A percentile compares a stretch with the other conserved stretches of the same genome.
Evolutionary conservation across 805 yeast species (phyloP).

Genomic region (Starmerella roubikii): DNA sequence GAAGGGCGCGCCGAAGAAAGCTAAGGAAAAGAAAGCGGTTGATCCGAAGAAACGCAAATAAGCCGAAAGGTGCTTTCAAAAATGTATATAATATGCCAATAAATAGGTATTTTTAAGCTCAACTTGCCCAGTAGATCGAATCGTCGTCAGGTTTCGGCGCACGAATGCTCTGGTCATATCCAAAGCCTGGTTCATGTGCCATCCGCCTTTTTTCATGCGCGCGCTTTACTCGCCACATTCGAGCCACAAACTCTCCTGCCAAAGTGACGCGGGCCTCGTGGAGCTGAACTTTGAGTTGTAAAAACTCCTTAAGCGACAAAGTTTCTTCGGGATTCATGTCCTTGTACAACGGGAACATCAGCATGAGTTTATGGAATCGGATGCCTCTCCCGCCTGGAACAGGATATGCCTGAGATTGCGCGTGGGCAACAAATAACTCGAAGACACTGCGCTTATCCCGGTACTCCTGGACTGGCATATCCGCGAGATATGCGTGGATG

Average conservation of each 20-base stretch:
- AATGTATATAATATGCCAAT: neutral
- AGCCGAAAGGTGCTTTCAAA: neutral
- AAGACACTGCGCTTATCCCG: constrained; percentile 41
- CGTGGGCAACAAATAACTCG: constrained; percentile 60
- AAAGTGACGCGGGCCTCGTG: constrained; percentile 19
- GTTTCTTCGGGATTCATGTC: constrained; percentile 56
- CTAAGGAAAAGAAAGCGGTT: constrained; percentile 22
- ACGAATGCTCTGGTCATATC: constrained; percentile 3
- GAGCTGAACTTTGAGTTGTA: constrained; percentile 22
- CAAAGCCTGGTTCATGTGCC: constrained; percentile 11
- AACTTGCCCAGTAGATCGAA: constrained; percentile 10
- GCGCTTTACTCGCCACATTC: constrained; percentile 13
- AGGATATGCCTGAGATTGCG: constrained; percentile 32
- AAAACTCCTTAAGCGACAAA: constrained; percentile 23
- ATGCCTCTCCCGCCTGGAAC: constrained; percentile 36
- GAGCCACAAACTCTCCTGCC: constrained; percentile 18
- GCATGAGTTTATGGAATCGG: constrained; percentile 46
- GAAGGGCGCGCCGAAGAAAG: constrained; percentile 25
- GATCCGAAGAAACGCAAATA: constrained; percentile 17
- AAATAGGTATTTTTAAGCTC: neutral
- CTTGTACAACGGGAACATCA: constrained; percentile 62
- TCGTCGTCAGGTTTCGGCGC: neutral
- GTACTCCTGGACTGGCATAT: constrained; percentile 44
- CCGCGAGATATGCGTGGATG: constrained; percentile 37
- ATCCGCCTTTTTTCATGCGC: neutral